A percentile compares a stretch with the other conserved stretches of the same genome.
These are phyloP conservation scores for Apocynum venetum DNA, from an alignment of 257 asterid species.

Conservation along the genomic window DNA sequence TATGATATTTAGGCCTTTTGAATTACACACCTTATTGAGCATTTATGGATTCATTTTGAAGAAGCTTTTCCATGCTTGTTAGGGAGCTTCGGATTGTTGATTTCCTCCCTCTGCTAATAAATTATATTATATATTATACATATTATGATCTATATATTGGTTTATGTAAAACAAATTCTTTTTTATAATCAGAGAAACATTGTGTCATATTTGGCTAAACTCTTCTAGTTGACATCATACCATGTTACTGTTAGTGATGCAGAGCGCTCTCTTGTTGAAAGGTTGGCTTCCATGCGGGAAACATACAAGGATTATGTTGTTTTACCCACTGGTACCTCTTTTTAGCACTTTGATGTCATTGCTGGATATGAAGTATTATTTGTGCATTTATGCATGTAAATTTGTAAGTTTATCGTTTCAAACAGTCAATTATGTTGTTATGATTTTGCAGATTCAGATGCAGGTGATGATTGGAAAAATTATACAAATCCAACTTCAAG, in stretches of 20 bases:
- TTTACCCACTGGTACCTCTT: slow-evolving; percentile 30
- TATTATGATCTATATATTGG: neutral
- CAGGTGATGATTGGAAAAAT: slow-evolving; percentile 23
- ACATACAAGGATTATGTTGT: slow-evolving; percentile 30
- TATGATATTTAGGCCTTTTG: neutral
- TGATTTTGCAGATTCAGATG: slow-evolving; percentile 15
- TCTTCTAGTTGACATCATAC: slow-evolving; percentile 6
- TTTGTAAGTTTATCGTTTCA: neutral
- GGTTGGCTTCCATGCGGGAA: slow-evolving; percentile 66
- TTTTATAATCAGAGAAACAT: neutral
- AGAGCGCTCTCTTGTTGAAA: slow-evolving; percentile 69
- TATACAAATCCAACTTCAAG: slow-evolving; percentile 32
- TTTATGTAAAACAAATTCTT: neutral
- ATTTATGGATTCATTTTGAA: slow-evolving; percentile 1
- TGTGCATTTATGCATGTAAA: neutral
- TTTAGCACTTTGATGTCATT: slow-evolving; percentile 3
- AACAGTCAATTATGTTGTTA: slow-evolving; percentile 3
- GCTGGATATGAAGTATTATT: neutral
- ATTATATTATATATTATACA: neutral
- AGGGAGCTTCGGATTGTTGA: neutral
- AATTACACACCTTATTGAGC: neutral
- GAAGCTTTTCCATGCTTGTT: neutral
- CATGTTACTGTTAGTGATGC: slow-evolving; percentile 47
- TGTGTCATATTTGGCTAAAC: neutral
- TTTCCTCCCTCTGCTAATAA: neutral